Percentiles rank a stretch among this genome's conserved stretches.
These are phyloP conservation scores for Saccharomycopsis olivae DNA, from an alignment of 805 yeast species.

Conservation along the genomic window DNA sequence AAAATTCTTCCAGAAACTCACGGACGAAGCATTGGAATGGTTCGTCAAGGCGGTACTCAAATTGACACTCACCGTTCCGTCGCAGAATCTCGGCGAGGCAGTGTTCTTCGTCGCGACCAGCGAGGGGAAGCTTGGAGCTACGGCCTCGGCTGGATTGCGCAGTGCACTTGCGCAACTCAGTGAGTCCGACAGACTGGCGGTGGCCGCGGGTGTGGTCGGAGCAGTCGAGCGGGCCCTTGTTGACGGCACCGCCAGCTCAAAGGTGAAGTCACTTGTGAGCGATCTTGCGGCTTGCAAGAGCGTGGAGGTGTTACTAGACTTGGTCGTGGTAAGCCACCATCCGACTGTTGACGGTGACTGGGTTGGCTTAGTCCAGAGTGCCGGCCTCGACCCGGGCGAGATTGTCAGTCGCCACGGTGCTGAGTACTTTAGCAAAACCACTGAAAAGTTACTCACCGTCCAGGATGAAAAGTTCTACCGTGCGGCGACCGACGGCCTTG, in stretches of 20 bases:
- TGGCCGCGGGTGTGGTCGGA: no score
- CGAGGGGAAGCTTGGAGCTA: background rate
- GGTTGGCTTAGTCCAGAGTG: conserved; percentile 62
- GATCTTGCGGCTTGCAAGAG: background rate
- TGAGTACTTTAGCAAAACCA: conserved; percentile 11
- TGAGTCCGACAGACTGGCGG: no score
- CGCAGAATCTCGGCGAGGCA: no score
- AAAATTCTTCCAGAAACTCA: conserved; percentile 41
- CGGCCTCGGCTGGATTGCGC: no score
- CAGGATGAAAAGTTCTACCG: conserved; percentile 29
- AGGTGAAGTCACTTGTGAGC: conserved; percentile 25
- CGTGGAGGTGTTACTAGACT: conserved; percentile 26
- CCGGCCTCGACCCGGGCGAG: conserved; percentile 53
- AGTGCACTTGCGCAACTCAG: no score
- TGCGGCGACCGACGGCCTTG: conserved; percentile 40
- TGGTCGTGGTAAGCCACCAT: conserved; percentile 37
- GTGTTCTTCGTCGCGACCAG: conserved; percentile 3
- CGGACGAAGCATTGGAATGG: conserved; percentile 17
- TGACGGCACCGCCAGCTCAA: conserved; percentile 8
- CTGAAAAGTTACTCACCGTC: conserved; percentile 15
- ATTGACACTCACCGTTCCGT: no score
- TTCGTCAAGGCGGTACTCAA: no score
- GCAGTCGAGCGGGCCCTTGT: background rate
- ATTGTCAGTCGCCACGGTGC: conserved; percentile 31
- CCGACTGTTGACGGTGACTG: conserved; percentile 43